Percentiles rank a stretch among this genome's conserved stretches.
Evolutionary conservation across 1,139 yeast species (phyloP).

Genomic region (Nakaseomyces kungkrabaensis): DNA sequence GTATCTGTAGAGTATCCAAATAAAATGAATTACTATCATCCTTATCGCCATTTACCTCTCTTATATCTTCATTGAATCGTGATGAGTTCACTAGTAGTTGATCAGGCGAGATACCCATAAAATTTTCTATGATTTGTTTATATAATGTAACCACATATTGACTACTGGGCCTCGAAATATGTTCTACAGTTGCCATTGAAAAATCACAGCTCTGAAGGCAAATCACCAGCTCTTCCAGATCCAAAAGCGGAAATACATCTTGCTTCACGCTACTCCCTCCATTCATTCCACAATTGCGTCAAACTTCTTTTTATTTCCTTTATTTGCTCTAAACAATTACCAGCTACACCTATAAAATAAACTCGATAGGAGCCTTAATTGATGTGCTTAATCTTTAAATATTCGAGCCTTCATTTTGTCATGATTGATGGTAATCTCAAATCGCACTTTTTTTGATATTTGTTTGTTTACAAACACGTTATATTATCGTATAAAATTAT

Average conservation of each 20-base stretch:
- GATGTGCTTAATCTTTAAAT: too few species aligned
- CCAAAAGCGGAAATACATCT: constrained; percentile 56
- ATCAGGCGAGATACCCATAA: constrained; percentile 50
- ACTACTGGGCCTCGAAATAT: constrained; percentile 55
- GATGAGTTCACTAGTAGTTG: constrained; percentile 28
- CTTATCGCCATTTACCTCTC: constrained; percentile 6
- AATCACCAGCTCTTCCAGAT: constrained; percentile 49
- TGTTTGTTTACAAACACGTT: neutral
- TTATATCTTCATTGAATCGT: neutral
- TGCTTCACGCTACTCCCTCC: constrained; percentile 11
- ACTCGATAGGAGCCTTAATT: too few species aligned
- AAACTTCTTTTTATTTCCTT: neutral
- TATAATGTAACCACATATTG: constrained; percentile 51
- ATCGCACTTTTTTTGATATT: neutral
- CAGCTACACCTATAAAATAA: too few species aligned
- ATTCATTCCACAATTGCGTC: neutral
- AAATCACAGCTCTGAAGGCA: constrained; percentile 60
- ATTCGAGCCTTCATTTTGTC: too few species aligned
- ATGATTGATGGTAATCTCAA: too few species aligned
- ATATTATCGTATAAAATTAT: neutral
- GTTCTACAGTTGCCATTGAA: constrained; percentile 48
- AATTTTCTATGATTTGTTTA: constrained; percentile 63
- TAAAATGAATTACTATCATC: constrained; percentile 14
- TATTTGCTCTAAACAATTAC: neutral
- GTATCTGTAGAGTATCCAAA: constrained; percentile 35